Evolutionary conservation across 2,329 filamentous ascomycete genomes (phyloP).

Genomic region (Diaporthe humulicola): DNA sequence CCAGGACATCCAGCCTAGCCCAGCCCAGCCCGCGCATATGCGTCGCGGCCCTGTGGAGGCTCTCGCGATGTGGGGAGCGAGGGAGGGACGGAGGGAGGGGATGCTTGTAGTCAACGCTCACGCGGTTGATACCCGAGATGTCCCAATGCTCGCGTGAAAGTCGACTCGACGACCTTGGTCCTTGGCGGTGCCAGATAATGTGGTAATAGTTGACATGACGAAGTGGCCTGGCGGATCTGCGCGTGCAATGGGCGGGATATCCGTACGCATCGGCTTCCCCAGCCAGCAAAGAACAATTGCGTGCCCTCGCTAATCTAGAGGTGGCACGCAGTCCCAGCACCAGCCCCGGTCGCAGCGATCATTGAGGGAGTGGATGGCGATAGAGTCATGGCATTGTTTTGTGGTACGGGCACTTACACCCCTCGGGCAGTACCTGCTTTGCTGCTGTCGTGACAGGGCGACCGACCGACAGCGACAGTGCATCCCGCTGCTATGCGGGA

Average conservation of each 20-base stretch:
- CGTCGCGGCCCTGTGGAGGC: neutral
- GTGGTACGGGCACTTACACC: neutral
- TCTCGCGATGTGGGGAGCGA: too few relatives aligned
- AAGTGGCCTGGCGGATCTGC: slow-evolving; percentile 9
- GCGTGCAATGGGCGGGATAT: slow-evolving; percentile 2
- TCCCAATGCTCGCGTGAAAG: neutral
- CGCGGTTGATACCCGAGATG: slow-evolving; percentile 3
- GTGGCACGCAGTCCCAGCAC: neutral
- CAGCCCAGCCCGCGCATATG: neutral
- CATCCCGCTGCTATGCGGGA: slow-evolving; percentile 9
- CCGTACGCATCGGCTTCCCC: slow-evolving; percentile 24
- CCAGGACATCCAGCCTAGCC: neutral
- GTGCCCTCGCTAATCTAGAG: slow-evolving; percentile 22
- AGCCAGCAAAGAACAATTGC: slow-evolving; percentile 5
- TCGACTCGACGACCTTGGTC: neutral
- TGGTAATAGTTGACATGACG: neutral
- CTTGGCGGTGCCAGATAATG: neutral
- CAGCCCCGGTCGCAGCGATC: slow-evolving; percentile 11
- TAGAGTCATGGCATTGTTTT: neutral
- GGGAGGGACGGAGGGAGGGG: too few relatives aligned
- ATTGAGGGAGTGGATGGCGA: neutral
- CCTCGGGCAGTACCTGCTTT: too few relatives aligned
- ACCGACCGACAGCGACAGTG: neutral
- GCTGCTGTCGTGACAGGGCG: neutral
- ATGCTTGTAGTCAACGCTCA: neutral